A percentile compares a stretch with the other conserved stretches of the same genome.
These are phyloP conservation scores for Selaginella tamariscina DNA, from an alignment of 75 land plant species.

Conservation along the genomic window DNA sequence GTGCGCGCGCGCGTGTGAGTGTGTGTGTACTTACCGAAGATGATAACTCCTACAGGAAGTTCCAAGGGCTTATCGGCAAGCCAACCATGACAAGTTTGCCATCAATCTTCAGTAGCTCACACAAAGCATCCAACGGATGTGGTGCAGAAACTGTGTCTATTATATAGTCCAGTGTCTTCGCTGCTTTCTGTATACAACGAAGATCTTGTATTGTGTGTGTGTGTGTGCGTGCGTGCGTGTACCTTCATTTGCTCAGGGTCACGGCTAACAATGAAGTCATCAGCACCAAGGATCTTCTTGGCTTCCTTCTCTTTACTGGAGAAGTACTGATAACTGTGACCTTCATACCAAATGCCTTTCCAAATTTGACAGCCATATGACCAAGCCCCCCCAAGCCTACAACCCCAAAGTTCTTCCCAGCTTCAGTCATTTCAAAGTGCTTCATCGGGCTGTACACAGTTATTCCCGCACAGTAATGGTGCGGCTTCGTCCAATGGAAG, in stretches of 20 bases:
- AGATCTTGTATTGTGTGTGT: background rate
- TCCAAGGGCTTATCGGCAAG: constrained; percentile 14
- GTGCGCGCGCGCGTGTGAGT: too few species aligned
- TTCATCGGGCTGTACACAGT: constrained; percentile 88
- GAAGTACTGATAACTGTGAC: constrained; percentile 94
- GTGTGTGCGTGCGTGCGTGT: too few species aligned
- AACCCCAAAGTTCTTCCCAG: constrained; percentile 58
- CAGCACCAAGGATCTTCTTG: constrained; percentile 62
- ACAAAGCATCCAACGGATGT: constrained; percentile 35
- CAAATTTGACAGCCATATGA: constrained; percentile 85
- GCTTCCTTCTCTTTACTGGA: constrained; percentile 64
- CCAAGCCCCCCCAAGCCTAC: constrained; percentile 90
- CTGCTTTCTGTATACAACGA: too few species aligned
- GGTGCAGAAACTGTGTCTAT: constrained; percentile 54
- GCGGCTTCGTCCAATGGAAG: constrained; percentile 75
- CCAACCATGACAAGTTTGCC: constrained; percentile 39
- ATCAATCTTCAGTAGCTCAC: constrained; percentile 36
- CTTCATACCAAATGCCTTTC: constrained; percentile 83
- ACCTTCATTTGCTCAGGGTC: constrained; percentile 40
- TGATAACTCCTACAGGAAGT: background rate
- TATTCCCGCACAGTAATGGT: constrained; percentile 81
- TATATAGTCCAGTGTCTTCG: constrained; percentile 36
- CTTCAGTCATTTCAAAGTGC: constrained; percentile 43
- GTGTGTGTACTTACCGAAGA: too few species aligned
- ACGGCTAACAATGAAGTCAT: constrained; percentile 67